phyloP scores from a whole-genome alignment of 1,284 basidiomycete genomes.

The Schizophyllum commune region DNA sequence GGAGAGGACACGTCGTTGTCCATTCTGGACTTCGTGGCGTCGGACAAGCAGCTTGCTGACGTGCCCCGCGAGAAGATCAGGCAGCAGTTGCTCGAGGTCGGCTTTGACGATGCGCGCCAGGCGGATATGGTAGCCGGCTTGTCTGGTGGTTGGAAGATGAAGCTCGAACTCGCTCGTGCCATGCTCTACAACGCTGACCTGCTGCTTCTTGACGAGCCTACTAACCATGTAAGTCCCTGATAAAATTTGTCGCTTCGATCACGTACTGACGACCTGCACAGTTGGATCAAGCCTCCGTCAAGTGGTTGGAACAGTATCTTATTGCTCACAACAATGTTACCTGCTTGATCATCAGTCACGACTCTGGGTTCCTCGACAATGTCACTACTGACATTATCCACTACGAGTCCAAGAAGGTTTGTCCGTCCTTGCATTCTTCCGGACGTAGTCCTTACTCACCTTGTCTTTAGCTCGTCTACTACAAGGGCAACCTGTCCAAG shows the following conservation, averaged over 20 bases:
- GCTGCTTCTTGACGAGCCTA: slow-evolving; percentile 88
- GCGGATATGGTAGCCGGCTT: slow-evolving; percentile 81
- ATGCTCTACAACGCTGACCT: slow-evolving; percentile 97
- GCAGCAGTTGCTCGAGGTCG: slow-evolving; percentile 77
- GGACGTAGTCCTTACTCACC: not conserved
- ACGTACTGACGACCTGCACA: slow-evolving; percentile 23
- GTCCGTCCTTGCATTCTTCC: slow-evolving; percentile 9
- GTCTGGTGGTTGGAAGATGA: slow-evolving; percentile 99
- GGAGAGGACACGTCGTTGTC: slow-evolving; percentile 81
- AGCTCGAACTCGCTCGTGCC: slow-evolving; percentile 86
- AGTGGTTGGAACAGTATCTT: slow-evolving; percentile 92
- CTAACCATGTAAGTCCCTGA: slow-evolving; percentile 71
- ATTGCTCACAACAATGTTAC: slow-evolving; percentile 78
- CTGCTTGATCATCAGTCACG: slow-evolving; percentile 95
- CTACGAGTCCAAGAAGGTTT: slow-evolving; percentile 90
- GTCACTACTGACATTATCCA: slow-evolving; percentile 98
- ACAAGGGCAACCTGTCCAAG: slow-evolving; percentile 87
- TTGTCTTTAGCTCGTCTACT: slow-evolving; percentile 73
- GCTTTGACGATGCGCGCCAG: slow-evolving; percentile 88
- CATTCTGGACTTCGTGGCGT: slow-evolving; percentile 84
- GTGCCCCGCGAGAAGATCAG: slow-evolving; percentile 65
- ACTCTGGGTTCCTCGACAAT: slow-evolving; percentile 93
- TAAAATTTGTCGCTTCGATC: slow-evolving; percentile 1
- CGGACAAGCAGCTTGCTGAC: slow-evolving; percentile 59
- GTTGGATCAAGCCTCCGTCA: slow-evolving; percentile 85